A percentile compares a stretch with the other conserved stretches of the same genome.
Conservation (phyloP, 768 basidiomycete species). For the Serendipita sp. region DNA sequence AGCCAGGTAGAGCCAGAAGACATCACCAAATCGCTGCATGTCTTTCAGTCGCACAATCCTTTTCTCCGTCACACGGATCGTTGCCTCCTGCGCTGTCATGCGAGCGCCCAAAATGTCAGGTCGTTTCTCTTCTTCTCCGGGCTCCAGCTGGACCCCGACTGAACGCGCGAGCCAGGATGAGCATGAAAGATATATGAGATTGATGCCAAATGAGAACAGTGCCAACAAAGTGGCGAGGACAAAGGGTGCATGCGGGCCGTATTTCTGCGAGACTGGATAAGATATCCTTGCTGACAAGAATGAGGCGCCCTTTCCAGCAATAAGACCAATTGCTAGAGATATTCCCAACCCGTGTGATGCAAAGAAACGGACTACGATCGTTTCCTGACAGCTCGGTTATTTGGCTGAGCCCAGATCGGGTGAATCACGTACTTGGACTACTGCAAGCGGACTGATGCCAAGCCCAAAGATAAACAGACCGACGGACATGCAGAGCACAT, state of each 20-base stretch:
- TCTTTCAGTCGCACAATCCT: slow-evolving; percentile 42
- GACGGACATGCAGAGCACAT: slow-evolving; percentile 51
- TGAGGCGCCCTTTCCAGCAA: slow-evolving; percentile 63
- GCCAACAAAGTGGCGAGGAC: slow-evolving; percentile 49
- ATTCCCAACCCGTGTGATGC: slow-evolving; percentile 56
- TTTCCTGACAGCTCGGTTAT: slow-evolving; percentile 30
- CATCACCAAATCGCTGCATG: slow-evolving; percentile 50
- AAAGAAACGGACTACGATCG: slow-evolving; percentile 72
- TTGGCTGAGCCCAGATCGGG: background rate
- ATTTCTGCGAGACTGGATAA: slow-evolving; percentile 54
- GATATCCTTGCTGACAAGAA: slow-evolving; percentile 61
- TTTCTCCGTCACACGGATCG: slow-evolving; percentile 51
- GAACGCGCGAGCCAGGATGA: slow-evolving; percentile 49
- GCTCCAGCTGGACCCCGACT: slow-evolving; percentile 47
- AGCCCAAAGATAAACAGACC: slow-evolving; percentile 70
- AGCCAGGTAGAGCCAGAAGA: slow-evolving; percentile 66
- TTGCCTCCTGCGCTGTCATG: slow-evolving; percentile 41
- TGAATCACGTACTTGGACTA: slow-evolving; percentile 30
- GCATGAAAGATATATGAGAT: slow-evolving; percentile 46
- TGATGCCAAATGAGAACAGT: slow-evolving; percentile 47
- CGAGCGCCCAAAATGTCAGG: slow-evolving; percentile 19
- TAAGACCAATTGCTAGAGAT: slow-evolving; percentile 67
- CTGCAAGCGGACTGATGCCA: slow-evolving; percentile 63
- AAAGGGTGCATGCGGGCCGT: slow-evolving; percentile 59
- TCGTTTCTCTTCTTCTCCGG: slow-evolving; percentile 26